Evolutionary conservation across 495 filamentous ascomycete genomes (phyloP), one percentile per base, ranked within the genome.

Genomic region (Penicillium argentinense): DNA sequence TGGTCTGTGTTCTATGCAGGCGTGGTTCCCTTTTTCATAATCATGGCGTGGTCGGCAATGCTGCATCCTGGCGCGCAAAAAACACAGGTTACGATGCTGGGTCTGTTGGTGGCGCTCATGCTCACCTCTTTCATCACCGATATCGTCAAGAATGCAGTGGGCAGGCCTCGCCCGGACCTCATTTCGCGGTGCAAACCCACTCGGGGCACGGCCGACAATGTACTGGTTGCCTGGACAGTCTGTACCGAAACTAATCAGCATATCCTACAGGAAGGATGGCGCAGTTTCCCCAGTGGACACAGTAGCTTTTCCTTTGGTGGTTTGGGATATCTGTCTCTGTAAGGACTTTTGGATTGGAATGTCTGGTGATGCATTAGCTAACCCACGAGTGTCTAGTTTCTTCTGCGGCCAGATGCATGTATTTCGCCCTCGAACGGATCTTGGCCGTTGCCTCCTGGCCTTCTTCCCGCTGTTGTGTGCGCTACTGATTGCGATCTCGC

Each of bases 231-330:
- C 8, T 82, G 86, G 56, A 77, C 82, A 16, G 82, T 95, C 3
- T 97, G 92, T 66, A 96, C 89, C 3, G 79, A 96, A 62, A 76
- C 79, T 0, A 70, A 85, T 51, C 80, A 85, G 48, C 89, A 92
- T 55, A 81, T 76, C 3, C 72, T 97, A 3, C 88, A 96, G 51
- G 92, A 97, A 62, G 92, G 92, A 6, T 97, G 89, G 86, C 81
- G 91, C 29, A 91, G 86, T 38, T 97, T 97, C 51, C 92, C 92
- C 3, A 89, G 84, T 42, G 92, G 92, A 3, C 92, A 97, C 60
- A 86, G 81, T 42, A 87, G 83, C 58, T 93, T 95, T 51, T 80
- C 89, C 0, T 97, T 96, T 55, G 79, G 77, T 46, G 92, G 92
- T 1, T 68, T 97, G 14, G 92, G 92, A 0, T 96, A 89, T 59